These are phyloP conservation scores for Dioscorea cayenensis DNA, from an alignment of 116 monocot species.

Conservation along the genomic window DNA sequence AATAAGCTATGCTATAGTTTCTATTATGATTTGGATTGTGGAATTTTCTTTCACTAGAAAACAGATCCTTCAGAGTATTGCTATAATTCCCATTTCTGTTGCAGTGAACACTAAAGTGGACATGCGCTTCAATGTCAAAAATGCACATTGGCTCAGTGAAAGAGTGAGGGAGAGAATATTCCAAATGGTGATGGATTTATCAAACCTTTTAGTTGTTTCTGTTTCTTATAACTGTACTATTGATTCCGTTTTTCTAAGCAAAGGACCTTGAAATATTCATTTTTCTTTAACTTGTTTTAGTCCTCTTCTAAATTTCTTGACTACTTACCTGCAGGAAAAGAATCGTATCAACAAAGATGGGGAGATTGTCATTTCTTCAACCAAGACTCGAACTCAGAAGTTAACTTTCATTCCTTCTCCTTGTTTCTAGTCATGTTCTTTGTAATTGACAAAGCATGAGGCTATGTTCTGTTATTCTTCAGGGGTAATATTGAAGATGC, in stretches of 20 bases:
- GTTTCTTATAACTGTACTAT: too few relatives aligned
- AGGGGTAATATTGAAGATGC: conserved; percentile 97
- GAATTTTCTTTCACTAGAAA: conserved; percentile 5
- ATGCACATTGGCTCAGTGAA: conserved; percentile 84
- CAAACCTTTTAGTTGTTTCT: too few relatives aligned
- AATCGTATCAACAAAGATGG: conserved; percentile 94
- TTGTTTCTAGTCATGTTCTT: conserved; percentile 3
- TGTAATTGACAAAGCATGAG: conserved; percentile 5
- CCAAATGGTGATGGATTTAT: conserved; percentile 48
- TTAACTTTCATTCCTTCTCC: conserved; percentile 18
- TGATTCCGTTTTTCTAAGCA: background rate
- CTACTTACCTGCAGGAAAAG: conserved; percentile 62
- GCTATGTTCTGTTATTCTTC: conserved; percentile 8
- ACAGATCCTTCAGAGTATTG: background rate
- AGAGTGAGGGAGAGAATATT: conserved; percentile 77
- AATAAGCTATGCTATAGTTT: too few relatives aligned
- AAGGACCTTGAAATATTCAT: background rate
- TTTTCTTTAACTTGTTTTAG: background rate
- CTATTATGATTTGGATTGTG: too few relatives aligned
- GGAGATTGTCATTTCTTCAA: conserved; percentile 95
- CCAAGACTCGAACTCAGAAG: conserved; percentile 94
- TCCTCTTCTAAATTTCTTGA: conserved; percentile 1
- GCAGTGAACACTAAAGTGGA: conserved; percentile 98
- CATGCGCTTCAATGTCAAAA: conserved; percentile 91
- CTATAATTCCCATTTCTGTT: conserved; percentile 4